Evolutionary conservation across 768 basidiomycete species (phyloP), one percentile per base, ranked within the genome.

Genomic region (Sporobolomyces pararoseus): DNA sequence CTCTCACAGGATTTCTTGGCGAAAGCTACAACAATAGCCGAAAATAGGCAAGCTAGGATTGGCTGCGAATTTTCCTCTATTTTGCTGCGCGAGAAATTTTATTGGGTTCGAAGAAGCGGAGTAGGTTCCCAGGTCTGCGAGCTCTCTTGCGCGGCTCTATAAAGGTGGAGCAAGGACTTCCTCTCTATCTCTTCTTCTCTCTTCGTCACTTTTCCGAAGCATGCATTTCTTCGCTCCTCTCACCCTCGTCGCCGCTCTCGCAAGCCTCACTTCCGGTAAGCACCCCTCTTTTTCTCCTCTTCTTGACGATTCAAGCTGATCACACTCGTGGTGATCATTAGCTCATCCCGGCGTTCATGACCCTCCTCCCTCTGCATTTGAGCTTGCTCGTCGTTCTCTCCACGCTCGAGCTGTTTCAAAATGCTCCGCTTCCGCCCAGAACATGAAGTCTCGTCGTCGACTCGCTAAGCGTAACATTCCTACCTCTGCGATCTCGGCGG

Each of bases 391-490:
- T 16, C 65, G 57, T 34, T 32, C 32, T 3, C 65, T 51, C 29
- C 55, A 50, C 37, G 57, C 37, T n/a, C 55, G 57, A 9, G 44
- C 34, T 12, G 62, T 49, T 29, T 51, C 53, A 23, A 63, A 68
- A 13, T 68, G 67, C 32, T 57, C 61, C n/a, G 5, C 54, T 3
- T 21, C 25, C 25, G 37, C 55, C 9, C 6, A 23, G 14, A 57
- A 37, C 16, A 63, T 51, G 46, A 57, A 51, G 29, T 6, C 49
- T 44, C 61, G 61, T 37, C 54, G 67, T 21, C n/a, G 35, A n/a
- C 42, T 58, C 17, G 49, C 55, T 6, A 68, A 68, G 31, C 67
- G 67, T 34, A 52, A 68, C 49, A 58, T 68, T n/a, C 55, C 54
- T 2, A 58, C 67, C 1, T 51, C 49, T 3, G 55, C 31, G 7